Base-by-base conservation (phyloP, 306 rosid genomes). In the Lathyrus aphaca region DNA sequence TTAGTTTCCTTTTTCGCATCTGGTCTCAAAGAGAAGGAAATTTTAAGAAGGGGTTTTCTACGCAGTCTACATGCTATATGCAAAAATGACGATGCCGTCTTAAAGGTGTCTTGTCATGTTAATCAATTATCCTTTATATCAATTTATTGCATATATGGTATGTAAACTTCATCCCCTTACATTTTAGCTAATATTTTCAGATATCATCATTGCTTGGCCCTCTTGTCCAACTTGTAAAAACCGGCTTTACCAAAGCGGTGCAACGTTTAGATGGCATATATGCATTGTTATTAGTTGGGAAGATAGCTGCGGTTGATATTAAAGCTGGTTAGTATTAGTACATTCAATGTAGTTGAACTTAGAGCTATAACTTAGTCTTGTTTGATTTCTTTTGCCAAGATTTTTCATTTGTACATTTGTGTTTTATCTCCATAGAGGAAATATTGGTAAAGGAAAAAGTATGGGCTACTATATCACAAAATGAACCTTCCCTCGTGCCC, bases 11-110 rank as follows among this genome's bases (percentile, higher is more conserved):
- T 88, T 83, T 67, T 94, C 6, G 80, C 80, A 79, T 88, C 92
- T 80, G 99, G 99, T 15, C 87, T 94, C 74, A 94, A 91, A 85
- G 99, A 94, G 86, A 94, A 91, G 83, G 97, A 94, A 83, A 74
- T 85, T 72, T 68, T 94, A 73, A 84, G 99, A 77, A 88, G 97
- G 81, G 88, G 88, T 66, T 89, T 88, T 61, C 88, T 91, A 68
- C 99, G 88, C 29, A 77, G 92, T 81, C 74, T 94, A 13, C 86
- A 58, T 54, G 62, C 81, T 61, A 69, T 94, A 46, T 87, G 84
- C 80, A 88, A 82, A 83, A 85, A 87, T 73, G 65, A 74, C 23
- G 97, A 87, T 78, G 83, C 91, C 66, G 76, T 84, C 81, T 58
- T 81, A 72, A 85, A 17, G 89, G 99, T 91, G 76, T 68, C 74